A percentile compares a stretch with the other conserved stretches of the same genome.
Evolutionary conservation across 2,329 filamentous ascomycete species (phyloP).

Genomic region (Xylariaceae sp.): DNA sequence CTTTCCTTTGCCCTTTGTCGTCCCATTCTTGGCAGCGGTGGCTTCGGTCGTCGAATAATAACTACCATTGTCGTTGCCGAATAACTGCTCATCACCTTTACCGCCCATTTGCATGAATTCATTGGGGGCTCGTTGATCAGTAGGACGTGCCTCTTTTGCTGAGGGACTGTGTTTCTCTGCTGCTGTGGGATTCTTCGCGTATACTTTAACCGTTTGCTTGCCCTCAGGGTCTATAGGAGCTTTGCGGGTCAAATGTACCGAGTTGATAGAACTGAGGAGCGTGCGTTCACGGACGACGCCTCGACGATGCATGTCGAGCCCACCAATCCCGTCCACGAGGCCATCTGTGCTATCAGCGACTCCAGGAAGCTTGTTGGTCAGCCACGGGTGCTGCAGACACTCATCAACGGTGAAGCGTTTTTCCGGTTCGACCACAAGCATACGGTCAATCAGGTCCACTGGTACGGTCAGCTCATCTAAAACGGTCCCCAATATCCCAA

Average conservation of each 20-base stretch:
- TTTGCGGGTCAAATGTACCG: slow-evolving; percentile 55
- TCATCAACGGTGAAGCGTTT: slow-evolving; percentile 85
- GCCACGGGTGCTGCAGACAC: slow-evolving; percentile 89
- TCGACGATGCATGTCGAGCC: slow-evolving; percentile 79
- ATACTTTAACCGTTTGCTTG: slow-evolving; percentile 66
- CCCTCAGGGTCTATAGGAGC: slow-evolving; percentile 58
- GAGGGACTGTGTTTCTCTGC: slow-evolving; percentile 41
- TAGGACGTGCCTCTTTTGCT: slow-evolving; percentile 63
- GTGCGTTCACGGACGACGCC: slow-evolving; percentile 82
- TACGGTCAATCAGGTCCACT: slow-evolving; percentile 89
- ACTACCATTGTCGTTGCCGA: slow-evolving; percentile 58
- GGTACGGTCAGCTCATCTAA: slow-evolving; percentile 3
- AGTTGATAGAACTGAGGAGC: slow-evolving; percentile 76
- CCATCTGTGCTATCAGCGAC: slow-evolving; percentile 88
- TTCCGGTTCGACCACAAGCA: slow-evolving; percentile 86
- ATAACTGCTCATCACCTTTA: slow-evolving; percentile 79
- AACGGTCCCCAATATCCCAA: neutral
- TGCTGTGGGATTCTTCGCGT: slow-evolving; percentile 63
- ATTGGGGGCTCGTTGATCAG: slow-evolving; percentile 61
- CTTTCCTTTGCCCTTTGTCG: slow-evolving; percentile 26
- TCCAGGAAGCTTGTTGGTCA: slow-evolving; percentile 59
- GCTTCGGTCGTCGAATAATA: slow-evolving; percentile 47
- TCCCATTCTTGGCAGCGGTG: slow-evolving; percentile 26
- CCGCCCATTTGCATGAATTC: slow-evolving; percentile 86
- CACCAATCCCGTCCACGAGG: slow-evolving; percentile 79